Evolutionary conservation across 257 asterid species (phyloP).

Genomic region (Solanum peruvianum): DNA sequence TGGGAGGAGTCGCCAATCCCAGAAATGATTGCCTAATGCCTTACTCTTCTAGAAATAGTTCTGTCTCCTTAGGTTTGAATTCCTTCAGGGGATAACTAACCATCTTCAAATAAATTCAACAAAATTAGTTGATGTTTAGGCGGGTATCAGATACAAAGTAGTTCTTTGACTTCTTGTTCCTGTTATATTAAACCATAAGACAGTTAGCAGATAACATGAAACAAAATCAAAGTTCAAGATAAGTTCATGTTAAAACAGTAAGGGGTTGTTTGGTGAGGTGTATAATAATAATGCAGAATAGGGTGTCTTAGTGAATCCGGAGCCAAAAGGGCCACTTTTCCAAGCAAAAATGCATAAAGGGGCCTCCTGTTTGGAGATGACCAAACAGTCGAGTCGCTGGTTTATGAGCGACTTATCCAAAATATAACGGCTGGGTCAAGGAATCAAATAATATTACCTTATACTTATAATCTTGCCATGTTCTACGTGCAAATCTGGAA

Average conservation of each 20-base stretch:
- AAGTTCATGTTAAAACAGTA: neutral
- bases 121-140: neutral
- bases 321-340: neutral
- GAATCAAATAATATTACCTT: neutral
- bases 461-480: neutral
- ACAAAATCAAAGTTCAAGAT: neutral
- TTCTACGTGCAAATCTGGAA: neutral
- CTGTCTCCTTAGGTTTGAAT: too few species aligned
- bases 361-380: neutral
- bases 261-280: neutral
- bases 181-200: neutral
- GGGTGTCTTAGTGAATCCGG: neutral
- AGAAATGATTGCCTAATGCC: too few species aligned
- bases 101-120: neutral
- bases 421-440: neutral
- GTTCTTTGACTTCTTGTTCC: neutral
- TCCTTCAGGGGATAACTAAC: too few species aligned
- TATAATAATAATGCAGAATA: too few species aligned
- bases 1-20: too few species aligned
- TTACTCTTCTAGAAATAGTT: too few species aligned
- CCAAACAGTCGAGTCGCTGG: neutral
- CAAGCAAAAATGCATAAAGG: neutral
- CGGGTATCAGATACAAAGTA: neutral
- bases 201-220: neutral
- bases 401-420: neutral